Conservation (phyloP, 352 stramenopile species). For the Albugo candida region DNA sequence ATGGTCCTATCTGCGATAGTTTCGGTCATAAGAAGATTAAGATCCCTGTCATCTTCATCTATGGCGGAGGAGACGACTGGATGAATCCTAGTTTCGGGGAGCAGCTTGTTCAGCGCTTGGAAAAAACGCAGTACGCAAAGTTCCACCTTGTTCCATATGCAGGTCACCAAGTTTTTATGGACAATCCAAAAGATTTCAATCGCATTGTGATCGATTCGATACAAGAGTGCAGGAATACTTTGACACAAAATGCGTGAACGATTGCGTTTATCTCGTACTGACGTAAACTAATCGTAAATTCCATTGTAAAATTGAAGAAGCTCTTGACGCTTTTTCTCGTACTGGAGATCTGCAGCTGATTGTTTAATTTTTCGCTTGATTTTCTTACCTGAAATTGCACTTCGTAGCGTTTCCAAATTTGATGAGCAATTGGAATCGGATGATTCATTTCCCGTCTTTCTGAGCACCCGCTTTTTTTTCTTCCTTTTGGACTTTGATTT, state of each 20-base stretch:
- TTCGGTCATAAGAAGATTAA: conserved; percentile 27
- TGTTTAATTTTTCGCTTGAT: conserved; percentile 62
- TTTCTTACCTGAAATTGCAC: conserved; percentile 72
- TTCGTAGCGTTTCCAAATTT: conserved; percentile 39
- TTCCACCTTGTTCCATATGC: conserved; percentile 44
- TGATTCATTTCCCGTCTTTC: not conserved
- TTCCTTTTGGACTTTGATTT: conserved; percentile 15
- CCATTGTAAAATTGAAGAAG: conserved; percentile 76
- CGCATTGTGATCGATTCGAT: conserved; percentile 44
- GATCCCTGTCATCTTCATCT: conserved; percentile 66
- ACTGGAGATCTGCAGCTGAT: conserved; percentile 31
- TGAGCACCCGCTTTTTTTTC: conserved; percentile 1
- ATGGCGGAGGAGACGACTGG: conserved; percentile 55
- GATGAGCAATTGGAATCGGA: conserved; percentile 14
- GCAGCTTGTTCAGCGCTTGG: conserved; percentile 28
- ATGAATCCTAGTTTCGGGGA: conserved; percentile 51
- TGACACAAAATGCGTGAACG: no score
- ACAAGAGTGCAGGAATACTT: conserved; percentile 36
- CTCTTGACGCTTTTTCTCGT: conserved; percentile 54
- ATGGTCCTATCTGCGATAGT: conserved; percentile 25
- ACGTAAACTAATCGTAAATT: conserved; percentile 51
- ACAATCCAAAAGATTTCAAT: conserved; percentile 65
- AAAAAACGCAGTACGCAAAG: conserved; percentile 12
- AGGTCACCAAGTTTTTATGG: conserved; percentile 73
- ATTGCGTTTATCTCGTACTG: no score